Percentiles rank a stretch among this genome's conserved stretches.
Evolutionary conservation across 805 yeast genomes (phyloP).

Genomic region (Nakazawaea siamensis): DNA sequence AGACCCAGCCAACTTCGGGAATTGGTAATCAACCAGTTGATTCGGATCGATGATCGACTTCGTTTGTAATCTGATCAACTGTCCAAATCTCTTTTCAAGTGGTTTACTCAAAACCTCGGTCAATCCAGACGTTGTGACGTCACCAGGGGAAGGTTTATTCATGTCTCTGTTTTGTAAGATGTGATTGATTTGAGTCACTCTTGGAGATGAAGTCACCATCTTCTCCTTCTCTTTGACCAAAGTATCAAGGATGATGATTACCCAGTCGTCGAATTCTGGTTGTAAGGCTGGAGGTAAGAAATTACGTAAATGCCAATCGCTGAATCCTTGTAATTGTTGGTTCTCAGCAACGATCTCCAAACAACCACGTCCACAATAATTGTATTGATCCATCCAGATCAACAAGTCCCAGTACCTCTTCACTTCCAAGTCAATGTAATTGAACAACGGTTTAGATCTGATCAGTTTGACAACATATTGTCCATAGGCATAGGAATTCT

Average conservation of each 20-base stretch:
- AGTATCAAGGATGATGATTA: slow-evolving; percentile 64
- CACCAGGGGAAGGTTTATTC: slow-evolving; percentile 12
- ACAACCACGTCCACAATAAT: slow-evolving; percentile 70
- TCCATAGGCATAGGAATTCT: slow-evolving; percentile 85
- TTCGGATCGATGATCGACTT: slow-evolving; percentile 66
- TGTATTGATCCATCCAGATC: slow-evolving; percentile 90
- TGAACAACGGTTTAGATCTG: slow-evolving; percentile 73
- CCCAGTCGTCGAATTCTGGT: slow-evolving; percentile 85
- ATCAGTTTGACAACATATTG: slow-evolving; percentile 74
- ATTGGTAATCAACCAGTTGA: slow-evolving; percentile 53
- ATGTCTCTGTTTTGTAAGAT: slow-evolving; percentile 34
- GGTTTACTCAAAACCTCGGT: slow-evolving; percentile 49
- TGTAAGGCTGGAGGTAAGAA: slow-evolving; percentile 71
- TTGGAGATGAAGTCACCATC: slow-evolving; percentile 28
- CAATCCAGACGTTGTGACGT: slow-evolving; percentile 6
- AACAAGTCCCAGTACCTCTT: slow-evolving; percentile 85
- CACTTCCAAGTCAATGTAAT: slow-evolving; percentile 68
- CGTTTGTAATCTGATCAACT: slow-evolving; percentile 58
- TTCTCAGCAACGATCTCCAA: slow-evolving; percentile 34
- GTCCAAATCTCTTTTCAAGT: slow-evolving; percentile 55
- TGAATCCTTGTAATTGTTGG: slow-evolving; percentile 40
- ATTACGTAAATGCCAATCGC: slow-evolving; percentile 72
- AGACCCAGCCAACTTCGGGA: slow-evolving; percentile 76
- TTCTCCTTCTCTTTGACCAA: slow-evolving; percentile 47
- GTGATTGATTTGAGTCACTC: slow-evolving; percentile 63